Percentiles rank a stretch among this genome's conserved stretches.
Evolutionary conservation across 495 filamentous ascomycete species (phyloP).

Genomic region (Parathielavia appendiculata): DNA sequence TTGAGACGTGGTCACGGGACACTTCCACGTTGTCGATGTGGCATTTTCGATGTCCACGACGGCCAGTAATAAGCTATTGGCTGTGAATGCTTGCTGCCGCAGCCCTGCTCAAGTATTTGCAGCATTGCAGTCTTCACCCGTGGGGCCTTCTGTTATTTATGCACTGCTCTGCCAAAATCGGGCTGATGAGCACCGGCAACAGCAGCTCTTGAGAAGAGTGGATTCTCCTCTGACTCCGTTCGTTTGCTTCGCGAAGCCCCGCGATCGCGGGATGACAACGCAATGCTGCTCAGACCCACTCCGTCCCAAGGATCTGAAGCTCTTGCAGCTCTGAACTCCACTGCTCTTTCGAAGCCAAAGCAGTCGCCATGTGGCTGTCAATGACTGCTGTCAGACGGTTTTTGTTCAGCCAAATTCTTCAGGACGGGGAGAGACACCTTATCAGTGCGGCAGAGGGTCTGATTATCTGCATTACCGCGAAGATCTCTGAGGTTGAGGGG

Average conservation of each 20-base stretch:
- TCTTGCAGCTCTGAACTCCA: constrained; percentile 22
- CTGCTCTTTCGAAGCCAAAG: constrained; percentile 9
- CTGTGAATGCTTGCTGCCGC: constrained; percentile 12
- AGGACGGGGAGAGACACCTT: no score
- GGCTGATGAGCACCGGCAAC: neutral
- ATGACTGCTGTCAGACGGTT: neutral
- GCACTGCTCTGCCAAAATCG: constrained; percentile 4
- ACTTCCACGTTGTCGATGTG: constrained; percentile 13
- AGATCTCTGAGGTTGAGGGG: constrained; percentile 5
- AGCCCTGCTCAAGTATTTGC: constrained; percentile 16
- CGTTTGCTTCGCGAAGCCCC: constrained; percentile 15
- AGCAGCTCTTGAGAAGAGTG: neutral
- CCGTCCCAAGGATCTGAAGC: constrained; percentile 13
- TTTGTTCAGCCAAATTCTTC: neutral
- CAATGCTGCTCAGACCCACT: constrained; percentile 21
- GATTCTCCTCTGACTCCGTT: constrained; percentile 4
- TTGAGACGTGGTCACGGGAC: constrained; percentile 19
- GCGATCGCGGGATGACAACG: constrained; percentile 27
- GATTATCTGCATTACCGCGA: constrained; percentile 7
- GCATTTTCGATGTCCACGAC: constrained; percentile 11
- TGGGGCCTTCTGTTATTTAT: constrained; percentile 12
- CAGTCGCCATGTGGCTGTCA: constrained; percentile 24
- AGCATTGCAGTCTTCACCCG: constrained; percentile 13
- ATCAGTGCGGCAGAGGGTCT: neutral
- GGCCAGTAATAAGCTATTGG: constrained; percentile 17